Conservation (phyloP, 1,284 basidiomycete species). For the Apiotrichum laibachii region DNA sequence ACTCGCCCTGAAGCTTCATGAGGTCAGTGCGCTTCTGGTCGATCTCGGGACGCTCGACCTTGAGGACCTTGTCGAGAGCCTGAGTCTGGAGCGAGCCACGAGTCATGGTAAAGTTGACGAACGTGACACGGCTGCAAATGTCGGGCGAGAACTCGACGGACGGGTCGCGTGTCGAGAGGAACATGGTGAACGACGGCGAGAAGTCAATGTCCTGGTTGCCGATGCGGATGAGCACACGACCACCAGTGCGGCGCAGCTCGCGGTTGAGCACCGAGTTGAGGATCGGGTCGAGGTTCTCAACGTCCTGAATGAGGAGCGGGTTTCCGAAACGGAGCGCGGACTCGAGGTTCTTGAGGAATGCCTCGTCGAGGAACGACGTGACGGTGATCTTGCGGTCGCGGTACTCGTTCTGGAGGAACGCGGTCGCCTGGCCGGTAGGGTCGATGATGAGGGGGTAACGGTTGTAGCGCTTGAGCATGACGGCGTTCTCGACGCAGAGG, state of each 20-base stretch:
- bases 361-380: constrained; percentile 97
- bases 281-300: constrained; percentile 96
- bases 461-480: constrained; percentile 98
- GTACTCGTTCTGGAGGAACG: constrained; percentile 92
- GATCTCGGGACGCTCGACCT: constrained; percentile 93
- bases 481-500: constrained; percentile 95
- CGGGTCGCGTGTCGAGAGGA: constrained; percentile 94
- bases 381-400: constrained; percentile 95
- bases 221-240: constrained; percentile 93
- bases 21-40: constrained; percentile 96
- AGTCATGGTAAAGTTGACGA: constrained; percentile 99
- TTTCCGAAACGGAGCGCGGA: constrained; percentile 99
- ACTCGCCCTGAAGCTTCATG: constrained; percentile 98
- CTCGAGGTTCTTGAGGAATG: constrained; percentile 97
- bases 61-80: constrained; percentile 93
- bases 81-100: constrained; percentile 96
- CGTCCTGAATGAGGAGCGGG: constrained; percentile 94
- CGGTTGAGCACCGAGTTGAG: constrained; percentile 96
- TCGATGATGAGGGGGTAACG: constrained; percentile 98
- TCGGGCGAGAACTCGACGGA: constrained; percentile 97
- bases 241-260: constrained; percentile 91
- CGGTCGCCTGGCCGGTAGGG: constrained; percentile 96
- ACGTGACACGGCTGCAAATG: constrained; percentile 97
- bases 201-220: constrained; percentile 99
- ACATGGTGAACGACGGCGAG: constrained; percentile 98